Evolutionary conservation across 2,329 filamentous ascomycete species (phyloP), one percentile per base, ranked within the genome.

Genomic region (Acrodontium crateriforme): DNA sequence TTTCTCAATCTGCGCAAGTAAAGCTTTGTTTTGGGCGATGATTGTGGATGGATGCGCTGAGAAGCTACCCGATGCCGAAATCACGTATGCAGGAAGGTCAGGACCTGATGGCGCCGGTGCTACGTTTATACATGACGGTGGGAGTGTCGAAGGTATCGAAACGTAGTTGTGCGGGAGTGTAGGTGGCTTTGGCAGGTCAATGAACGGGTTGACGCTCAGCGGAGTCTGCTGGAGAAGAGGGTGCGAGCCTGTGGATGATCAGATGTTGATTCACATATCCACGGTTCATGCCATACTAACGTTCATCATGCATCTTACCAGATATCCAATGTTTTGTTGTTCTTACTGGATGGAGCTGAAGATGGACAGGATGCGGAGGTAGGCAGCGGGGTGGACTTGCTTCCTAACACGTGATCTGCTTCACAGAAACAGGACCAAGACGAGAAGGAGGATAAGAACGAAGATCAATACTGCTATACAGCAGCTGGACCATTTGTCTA

Each of bases 141-240:
- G 87, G 0, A 95, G 71, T 2, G 83, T 79, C 1, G 83, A 87
- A 0, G 87, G 82, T 49, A 95, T 77, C 8, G 74, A 69, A 52
- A 85, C 87, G 68, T 94, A 95, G 43, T 83, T 92, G 62, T 95
- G 95, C 14, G 89, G 87, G 6, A 98, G 72, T 1, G 85, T 93
- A 12, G 85, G 80, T 15, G 87, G 78, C 16, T 81, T 78, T 8
- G 89, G 89, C 17, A 98, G 76, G 35, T 78, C 79, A 45, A 95
- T 73, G 61, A 94, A 94, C 15, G 89, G 89, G 3, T 87, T 94
- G 24, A 95, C 84, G 27, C 84, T 91, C 30, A 98, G 63, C 16
- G 89, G 84, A 21, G 95, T 74, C 59, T 98, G 89, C 41, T 85
- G 80, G 25, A 98, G 74, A 39, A 94, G 72, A 10, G 78, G 81